phyloP scores from a whole-genome alignment of 768 basidiomycete species.

The Termitomyces sp. region DNA sequence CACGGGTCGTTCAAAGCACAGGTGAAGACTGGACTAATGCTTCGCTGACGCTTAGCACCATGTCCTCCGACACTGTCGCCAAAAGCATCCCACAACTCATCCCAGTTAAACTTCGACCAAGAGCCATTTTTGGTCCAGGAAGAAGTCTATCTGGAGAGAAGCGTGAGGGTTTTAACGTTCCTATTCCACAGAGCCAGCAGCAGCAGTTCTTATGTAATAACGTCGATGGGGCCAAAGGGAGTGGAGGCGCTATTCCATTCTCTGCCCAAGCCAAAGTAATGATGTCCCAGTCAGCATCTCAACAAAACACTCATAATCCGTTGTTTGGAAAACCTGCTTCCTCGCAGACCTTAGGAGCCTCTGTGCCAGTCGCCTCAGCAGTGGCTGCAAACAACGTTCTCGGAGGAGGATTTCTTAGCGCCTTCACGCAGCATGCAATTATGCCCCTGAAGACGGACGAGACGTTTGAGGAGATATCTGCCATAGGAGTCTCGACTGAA shows the following conservation, averaged over 20 bases:
- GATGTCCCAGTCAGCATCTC: not conserved
- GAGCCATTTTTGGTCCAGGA: not conserved
- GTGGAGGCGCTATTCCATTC: not conserved
- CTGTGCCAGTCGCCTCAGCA: too few species aligned
- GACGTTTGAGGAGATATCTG: conserved; percentile 25
- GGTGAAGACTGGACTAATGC: conserved; percentile 58
- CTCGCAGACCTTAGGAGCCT: not conserved
- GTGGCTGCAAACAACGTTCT: not conserved
- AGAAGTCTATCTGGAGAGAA: not conserved
- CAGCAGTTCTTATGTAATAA: not conserved
- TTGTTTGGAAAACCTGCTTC: not conserved
- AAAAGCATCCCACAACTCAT: conserved; percentile 28
- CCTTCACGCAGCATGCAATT: not conserved
- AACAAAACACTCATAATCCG: not conserved
- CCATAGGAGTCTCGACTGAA: conserved; percentile 20
- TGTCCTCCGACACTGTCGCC: conserved; percentile 26
- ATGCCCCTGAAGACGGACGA: conserved; percentile 4
- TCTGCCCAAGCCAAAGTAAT: not conserved
- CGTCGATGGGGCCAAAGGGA: not conserved
- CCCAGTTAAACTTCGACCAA: too few species aligned
- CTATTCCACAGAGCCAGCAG: not conserved
- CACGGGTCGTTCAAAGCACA: conserved; percentile 45
- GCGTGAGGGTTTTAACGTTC: not conserved
- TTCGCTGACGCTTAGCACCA: conserved; percentile 47
- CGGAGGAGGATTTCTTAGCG: not conserved